Base-by-base conservation (phyloP, 2,329 filamentous ascomycete genomes). In the Aspergillus niger region DNA sequence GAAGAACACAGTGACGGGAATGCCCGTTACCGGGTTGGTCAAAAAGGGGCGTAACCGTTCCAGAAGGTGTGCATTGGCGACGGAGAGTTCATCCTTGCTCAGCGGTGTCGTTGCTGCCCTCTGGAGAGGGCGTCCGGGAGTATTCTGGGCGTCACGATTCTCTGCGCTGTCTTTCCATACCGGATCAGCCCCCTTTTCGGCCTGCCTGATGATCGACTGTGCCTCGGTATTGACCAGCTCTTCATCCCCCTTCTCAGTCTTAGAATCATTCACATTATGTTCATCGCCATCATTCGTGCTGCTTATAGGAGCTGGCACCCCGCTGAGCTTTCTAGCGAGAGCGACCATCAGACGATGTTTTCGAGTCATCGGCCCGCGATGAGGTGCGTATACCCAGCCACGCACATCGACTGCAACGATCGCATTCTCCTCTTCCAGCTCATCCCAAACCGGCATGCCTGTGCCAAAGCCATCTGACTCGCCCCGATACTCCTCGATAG, bases 361-460 rank as follows among this genome's bases (percentile, higher is more conserved):
- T 67, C 93, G 85, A 26, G 86, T 94, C 85, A 97, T 88, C 3
- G 91, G 92, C 0, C 92, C 92, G 66, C 84, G 85, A 70, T 94
- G 91, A 17, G 94, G 94, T 41, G 88, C 87, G 75, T 97, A 99
- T 55, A 98, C 86, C 95, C 96, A 99, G 13, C 95, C 95, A 67
- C 94, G 85, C 24, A 99, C 91, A 74, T 99, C 94, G 5, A 98
- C 91, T 72, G 98, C 94, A 1, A 97, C 91, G 3, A 97, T 82
- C 0, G 93, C 92, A 73, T 90, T 90, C 69, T 92, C 88, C 61
- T 94, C 89, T 73, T 96, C 90, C 56, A 89, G 85, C 62, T 85
- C 85, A 59, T 93, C 87, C 90, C 91, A 96, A 70, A 94, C 87
- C 57, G 86, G 81, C 44, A 84, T 85, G 89, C 90, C 94, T 48